Evolutionary conservation across 208 protist species (phyloP).

Genomic region (Leishmania aethiopica): DNA sequence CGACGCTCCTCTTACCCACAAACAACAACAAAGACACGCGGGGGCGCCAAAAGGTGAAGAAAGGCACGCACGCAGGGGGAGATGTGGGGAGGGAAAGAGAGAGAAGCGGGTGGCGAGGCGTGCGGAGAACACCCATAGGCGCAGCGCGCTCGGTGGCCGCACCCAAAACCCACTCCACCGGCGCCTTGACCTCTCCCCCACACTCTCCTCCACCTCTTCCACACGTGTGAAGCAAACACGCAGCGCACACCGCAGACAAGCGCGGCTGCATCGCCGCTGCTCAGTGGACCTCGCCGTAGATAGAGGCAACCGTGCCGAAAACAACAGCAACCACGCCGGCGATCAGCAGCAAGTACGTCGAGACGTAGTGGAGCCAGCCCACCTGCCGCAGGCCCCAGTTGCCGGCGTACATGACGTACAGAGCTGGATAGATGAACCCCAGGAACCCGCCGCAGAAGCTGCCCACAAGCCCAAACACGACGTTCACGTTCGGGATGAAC

Average conservation of each 20-base stretch:
- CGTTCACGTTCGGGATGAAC: constrained; percentile 69
- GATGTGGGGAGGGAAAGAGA: background rate
- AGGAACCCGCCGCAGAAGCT: constrained; percentile 77
- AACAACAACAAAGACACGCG: background rate
- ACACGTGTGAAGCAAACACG: background rate
- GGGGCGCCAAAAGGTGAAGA: background rate
- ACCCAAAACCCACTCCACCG: background rate
- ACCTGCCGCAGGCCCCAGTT: constrained; percentile 57
- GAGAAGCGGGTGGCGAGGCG: background rate
- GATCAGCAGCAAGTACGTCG: constrained; percentile 79
- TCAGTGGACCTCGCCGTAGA: constrained; percentile 39
- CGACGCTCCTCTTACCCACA: background rate
- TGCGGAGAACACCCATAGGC: background rate
- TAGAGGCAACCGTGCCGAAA: constrained; percentile 64
- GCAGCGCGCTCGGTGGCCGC: background rate
- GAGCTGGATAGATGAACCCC: constrained; percentile 83
- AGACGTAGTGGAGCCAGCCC: constrained; percentile 70
- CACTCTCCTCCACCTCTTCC: background rate
- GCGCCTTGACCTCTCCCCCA: background rate
- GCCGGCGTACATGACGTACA: constrained; percentile 84
- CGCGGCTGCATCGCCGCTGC: background rate
- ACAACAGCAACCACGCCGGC: constrained; percentile 67
- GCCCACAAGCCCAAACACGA: constrained; percentile 83
- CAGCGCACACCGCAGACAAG: background rate
- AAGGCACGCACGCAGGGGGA: background rate